Conservation (phyloP, 139 green algal genomes). For the Closterium sp. region DNA sequence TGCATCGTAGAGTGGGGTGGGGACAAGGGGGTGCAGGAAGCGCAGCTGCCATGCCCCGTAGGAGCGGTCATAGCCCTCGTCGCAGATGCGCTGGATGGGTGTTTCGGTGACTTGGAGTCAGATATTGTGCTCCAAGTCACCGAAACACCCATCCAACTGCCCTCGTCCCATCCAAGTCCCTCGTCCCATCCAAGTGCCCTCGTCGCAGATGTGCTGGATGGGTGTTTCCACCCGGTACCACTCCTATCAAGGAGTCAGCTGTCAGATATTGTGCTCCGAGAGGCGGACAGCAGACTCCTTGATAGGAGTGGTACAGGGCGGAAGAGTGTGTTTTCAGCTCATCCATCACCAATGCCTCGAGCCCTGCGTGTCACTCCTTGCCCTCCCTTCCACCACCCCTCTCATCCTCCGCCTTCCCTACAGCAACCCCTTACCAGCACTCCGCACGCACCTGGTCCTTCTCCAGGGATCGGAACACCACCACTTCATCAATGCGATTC, state of each 20-base stretch:
- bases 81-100: slow-evolving; percentile 35
- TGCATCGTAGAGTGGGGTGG: neutral
- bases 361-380: too few species aligned
- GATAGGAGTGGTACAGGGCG: slow-evolving; percentile 51
- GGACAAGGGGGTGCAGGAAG: neutral
- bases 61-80: slow-evolving; percentile 55
- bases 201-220: too few species aligned
- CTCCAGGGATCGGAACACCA: slow-evolving; percentile 98
- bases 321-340: slow-evolving; percentile 68
- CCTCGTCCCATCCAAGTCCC: too few species aligned
- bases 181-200: too few species aligned
- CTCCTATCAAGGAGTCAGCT: too few species aligned
- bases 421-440: neutral
- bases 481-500: slow-evolving; percentile 83
- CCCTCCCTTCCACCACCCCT: too few species aligned
- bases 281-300: slow-evolving; percentile 86
- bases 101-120: slow-evolving; percentile 45
- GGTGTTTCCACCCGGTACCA: too few species aligned
- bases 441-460: slow-evolving; percentile 84
- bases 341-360: slow-evolving; percentile 73
- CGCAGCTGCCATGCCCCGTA: slow-evolving; percentile 54
- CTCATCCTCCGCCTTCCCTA: too few species aligned
- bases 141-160: too few species aligned
- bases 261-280: too few species aligned
- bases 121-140: slow-evolving; percentile 77